Evolutionary conservation across 306 rosid species (phyloP).

Genomic region (Myrica gale): DNA sequence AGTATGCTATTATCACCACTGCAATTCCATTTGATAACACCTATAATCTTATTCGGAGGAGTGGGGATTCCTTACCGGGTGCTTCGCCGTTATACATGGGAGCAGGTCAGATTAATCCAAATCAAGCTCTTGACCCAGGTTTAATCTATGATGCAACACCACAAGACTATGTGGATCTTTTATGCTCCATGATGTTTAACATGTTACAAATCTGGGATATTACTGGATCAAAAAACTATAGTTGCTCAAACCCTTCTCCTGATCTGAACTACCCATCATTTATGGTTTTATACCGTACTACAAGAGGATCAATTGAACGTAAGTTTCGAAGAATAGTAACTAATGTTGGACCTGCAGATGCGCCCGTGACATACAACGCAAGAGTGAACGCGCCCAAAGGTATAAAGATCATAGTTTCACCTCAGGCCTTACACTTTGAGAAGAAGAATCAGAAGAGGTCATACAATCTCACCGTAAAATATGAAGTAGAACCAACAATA

Average conservation of each 20-base stretch:
- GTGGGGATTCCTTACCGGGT: no score
- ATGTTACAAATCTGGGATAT: not conserved
- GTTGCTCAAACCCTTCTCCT: conserved; percentile 9
- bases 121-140: not conserved
- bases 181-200: not conserved
- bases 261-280: conserved; percentile 20
- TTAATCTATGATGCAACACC: no score
- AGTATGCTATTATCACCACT: not conserved
- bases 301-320: not conserved
- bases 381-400: not conserved
- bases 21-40: not conserved
- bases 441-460: conserved; percentile 12
- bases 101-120: not conserved
- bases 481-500: no score
- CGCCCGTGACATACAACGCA: not conserved
- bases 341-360: conserved; percentile 15
- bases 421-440: not conserved
- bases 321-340: conserved; percentile 3
- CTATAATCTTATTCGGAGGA: no score
- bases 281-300: not conserved
- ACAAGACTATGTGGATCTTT: not conserved
- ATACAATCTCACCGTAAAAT: no score
- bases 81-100: conserved; percentile 11
- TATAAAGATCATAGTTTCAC: not conserved
- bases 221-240: not conserved